Evolutionary conservation across 805 yeast species (phyloP).

Genomic region (Jamesozyma piceae): DNA sequence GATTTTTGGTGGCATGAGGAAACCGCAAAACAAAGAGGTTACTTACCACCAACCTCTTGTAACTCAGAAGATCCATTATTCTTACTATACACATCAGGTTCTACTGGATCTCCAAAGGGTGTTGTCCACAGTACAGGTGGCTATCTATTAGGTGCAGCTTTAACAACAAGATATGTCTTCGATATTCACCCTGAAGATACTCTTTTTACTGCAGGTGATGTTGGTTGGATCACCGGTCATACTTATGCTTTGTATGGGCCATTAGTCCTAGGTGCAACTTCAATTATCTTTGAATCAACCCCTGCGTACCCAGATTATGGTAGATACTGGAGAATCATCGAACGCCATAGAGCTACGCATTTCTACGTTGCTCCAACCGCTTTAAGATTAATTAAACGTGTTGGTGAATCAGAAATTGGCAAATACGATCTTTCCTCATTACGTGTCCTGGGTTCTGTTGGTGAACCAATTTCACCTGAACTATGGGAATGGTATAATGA

Average conservation of each 20-base stretch:
- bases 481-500: conserved; percentile 98
- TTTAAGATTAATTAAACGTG: conserved; percentile 77
- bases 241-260: conserved; percentile 95
- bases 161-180: conserved; percentile 87
- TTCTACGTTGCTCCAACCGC: conserved; percentile 99
- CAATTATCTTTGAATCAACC: conserved; percentile 92
- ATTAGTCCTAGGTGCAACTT: conserved; percentile 74
- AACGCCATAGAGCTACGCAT: conserved; percentile 80
- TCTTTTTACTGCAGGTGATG: conserved; percentile 94
- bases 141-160: conserved; percentile 81
- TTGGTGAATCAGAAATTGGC: conserved; percentile 76
- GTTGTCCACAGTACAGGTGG: conserved; percentile 94
- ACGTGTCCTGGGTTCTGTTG: conserved; percentile 92
- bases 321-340: conserved; percentile 94
- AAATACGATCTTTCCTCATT: conserved; percentile 77
- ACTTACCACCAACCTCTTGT: conserved; percentile 80
- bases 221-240: conserved; percentile 99
- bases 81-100: conserved; percentile 92
- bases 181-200: conserved; percentile 85
- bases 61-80: conserved; percentile 91
- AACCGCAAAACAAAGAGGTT: conserved; percentile 67
- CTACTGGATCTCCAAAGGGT: conserved; percentile 98
- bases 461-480: conserved; percentile 97
- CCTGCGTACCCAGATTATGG: conserved; percentile 95
- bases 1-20: conserved; percentile 97